Conservation (phyloP, 1,284 basidiomycete species). For the Schizopora paradoxa region DNA sequence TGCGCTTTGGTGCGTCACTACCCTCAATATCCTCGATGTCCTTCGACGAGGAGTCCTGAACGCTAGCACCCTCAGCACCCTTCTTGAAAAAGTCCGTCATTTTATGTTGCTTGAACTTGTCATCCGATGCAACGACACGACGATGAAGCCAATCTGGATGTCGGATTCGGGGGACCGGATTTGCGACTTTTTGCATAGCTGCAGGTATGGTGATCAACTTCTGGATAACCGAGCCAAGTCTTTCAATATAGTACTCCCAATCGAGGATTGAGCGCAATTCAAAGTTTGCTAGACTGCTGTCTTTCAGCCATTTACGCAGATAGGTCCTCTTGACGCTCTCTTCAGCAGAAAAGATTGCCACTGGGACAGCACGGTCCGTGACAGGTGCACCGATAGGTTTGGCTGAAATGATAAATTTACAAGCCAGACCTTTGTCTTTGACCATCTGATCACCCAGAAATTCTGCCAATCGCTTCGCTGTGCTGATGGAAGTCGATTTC, state of each 20-base stretch:
- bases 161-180: conserved; percentile 92
- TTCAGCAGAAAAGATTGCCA: conserved; percentile 99
- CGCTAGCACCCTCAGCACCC: conserved; percentile 31
- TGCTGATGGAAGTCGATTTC: conserved; percentile 98
- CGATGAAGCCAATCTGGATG: conserved; percentile 98
- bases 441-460: conserved; percentile 99
- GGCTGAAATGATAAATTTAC: conserved; percentile 98
- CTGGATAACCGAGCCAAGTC: conserved; percentile 96
- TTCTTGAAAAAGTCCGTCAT: conserved; percentile 90
- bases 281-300: conserved; percentile 84
- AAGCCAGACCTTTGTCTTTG: conserved; percentile 98
- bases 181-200: conserved; percentile 95
- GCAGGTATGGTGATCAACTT: conserved; percentile 99
- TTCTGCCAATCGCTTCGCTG: conserved; percentile 91
- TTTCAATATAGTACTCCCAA: conserved; percentile 98
- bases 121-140: conserved; percentile 83
- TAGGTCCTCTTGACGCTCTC: conserved; percentile 86
- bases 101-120: conserved; percentile 98
- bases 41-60: conserved; percentile 29
- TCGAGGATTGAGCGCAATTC: conserved; percentile 94
- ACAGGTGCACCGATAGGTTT: conserved; percentile 93
- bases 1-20: conserved; percentile 30
- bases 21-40: conserved; percentile 69
- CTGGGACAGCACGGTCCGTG: conserved; percentile 93
- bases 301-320: conserved; percentile 95